These are phyloP conservation scores for Nigrograna mackinnonii DNA, from an alignment of 2,329 filamentous ascomycete genomes.

Conservation along the genomic window DNA sequence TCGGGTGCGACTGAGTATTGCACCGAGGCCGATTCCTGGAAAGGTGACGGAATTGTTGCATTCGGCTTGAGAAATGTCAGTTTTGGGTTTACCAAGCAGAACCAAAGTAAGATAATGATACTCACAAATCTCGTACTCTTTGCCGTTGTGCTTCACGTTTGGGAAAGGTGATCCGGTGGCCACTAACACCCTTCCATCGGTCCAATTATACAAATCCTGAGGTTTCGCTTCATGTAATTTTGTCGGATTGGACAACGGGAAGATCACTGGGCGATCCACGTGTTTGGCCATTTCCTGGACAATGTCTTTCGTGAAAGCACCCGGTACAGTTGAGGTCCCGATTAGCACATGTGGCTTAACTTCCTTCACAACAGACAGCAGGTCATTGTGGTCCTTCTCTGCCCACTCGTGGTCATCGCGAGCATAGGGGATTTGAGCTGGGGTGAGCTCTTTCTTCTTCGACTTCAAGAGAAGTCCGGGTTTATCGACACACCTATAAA, in stretches of 20 bases:
- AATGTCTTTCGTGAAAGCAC: slow-evolving; percentile 74
- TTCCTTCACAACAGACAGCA: slow-evolving; percentile 69
- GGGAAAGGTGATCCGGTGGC: slow-evolving; percentile 84
- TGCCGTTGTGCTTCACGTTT: slow-evolving; percentile 66
- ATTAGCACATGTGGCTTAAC: slow-evolving; percentile 82
- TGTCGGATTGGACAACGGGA: slow-evolving; percentile 86
- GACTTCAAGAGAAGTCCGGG: slow-evolving; percentile 72
- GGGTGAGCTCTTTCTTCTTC: slow-evolving; percentile 63
- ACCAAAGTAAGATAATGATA: not conserved
- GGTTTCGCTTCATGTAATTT: slow-evolving; percentile 81
- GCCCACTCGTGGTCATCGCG: slow-evolving; percentile 68
- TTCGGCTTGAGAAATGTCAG: no score
- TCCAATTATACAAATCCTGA: slow-evolving; percentile 77
- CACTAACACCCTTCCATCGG: slow-evolving; percentile 73
- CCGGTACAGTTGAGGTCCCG: slow-evolving; percentile 79
- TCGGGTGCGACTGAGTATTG: slow-evolving; percentile 69
- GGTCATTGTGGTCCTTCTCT: slow-evolving; percentile 56
- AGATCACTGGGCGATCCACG: slow-evolving; percentile 78
- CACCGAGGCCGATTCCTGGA: slow-evolving; percentile 82
- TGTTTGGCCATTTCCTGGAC: slow-evolving; percentile 76
- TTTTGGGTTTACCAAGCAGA: slow-evolving; percentile 7
- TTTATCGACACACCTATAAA: slow-evolving; percentile 75
- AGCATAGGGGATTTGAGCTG: slow-evolving; percentile 69
- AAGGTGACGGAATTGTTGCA: slow-evolving; percentile 90
- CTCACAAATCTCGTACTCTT: slow-evolving; percentile 58